Evolutionary conservation across 805 yeast species (phyloP).

Genomic region (Lachancea sp.): DNA sequence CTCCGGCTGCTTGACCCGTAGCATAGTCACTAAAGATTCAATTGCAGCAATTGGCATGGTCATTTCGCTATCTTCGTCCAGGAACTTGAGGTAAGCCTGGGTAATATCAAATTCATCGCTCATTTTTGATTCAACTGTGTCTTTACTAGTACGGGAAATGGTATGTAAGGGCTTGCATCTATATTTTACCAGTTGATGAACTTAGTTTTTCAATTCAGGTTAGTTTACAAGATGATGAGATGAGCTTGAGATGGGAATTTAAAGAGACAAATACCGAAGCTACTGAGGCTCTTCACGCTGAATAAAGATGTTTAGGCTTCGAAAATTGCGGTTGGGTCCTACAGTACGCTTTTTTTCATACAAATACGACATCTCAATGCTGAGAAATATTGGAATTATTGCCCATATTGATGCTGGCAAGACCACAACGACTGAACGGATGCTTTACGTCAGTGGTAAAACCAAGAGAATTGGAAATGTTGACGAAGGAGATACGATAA

Average conservation of each 20-base stretch:
- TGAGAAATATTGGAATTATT: conserved; percentile 88
- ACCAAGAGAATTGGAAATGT: conserved; percentile 83
- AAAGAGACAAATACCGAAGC: not conserved
- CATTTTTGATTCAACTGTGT: too few relatives aligned
- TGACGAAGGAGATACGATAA: conserved; percentile 94
- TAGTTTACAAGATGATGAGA: not conserved
- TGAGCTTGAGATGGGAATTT: conserved; percentile 1
- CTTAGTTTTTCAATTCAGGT: not conserved
- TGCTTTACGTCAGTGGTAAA: conserved; percentile 84
- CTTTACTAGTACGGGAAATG: too few relatives aligned
- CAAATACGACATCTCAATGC: conserved; percentile 21
- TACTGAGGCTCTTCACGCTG: not conserved
- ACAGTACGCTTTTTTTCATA: conserved; percentile 3
- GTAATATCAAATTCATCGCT: conserved; percentile 67
- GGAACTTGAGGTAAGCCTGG: conserved; percentile 67
- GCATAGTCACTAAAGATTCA: conserved; percentile 81
- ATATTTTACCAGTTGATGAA: too few relatives aligned
- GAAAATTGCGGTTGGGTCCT: not conserved
- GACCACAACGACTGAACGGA: conserved; percentile 94
- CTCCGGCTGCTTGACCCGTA: conserved; percentile 77
- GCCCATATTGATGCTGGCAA: conserved; percentile 99
- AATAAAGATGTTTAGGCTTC: not conserved
- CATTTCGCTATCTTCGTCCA: conserved; percentile 89
- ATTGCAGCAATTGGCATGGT: conserved; percentile 99
- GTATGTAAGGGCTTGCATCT: too few relatives aligned